Conservation (phyloP, 305 asterid genomes). For the Fraxinus greggii region DNA sequence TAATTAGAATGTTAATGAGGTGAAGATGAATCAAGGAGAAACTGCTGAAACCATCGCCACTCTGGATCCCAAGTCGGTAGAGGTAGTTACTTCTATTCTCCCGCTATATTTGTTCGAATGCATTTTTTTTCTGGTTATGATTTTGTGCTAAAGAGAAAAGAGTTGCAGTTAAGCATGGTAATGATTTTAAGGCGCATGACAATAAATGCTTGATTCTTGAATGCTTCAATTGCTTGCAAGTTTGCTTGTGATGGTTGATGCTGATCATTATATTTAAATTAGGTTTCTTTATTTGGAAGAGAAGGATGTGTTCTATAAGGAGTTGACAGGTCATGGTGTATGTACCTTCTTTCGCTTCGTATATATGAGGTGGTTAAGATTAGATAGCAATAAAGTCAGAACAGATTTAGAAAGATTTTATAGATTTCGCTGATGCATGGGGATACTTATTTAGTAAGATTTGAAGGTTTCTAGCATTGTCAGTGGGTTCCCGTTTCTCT, state of each 20-base stretch:
- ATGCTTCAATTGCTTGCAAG: not conserved
- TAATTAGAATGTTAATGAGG: constrained; percentile 39
- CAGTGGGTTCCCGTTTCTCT: not conserved
- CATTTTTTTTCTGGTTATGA: not conserved
- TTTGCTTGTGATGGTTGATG: not conserved
- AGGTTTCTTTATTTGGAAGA: constrained; percentile 10
- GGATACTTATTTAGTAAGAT: constrained; percentile 15
- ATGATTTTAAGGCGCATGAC: not conserved
- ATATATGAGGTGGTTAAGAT: not conserved
- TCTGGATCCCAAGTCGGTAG: constrained; percentile 39
- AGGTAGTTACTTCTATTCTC: constrained; percentile 42
- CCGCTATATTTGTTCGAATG: not conserved
- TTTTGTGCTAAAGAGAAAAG: not conserved
- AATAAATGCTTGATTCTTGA: constrained; percentile 15
- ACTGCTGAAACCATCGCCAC: constrained; percentile 38
- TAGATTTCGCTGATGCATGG: not conserved
- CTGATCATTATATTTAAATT: not conserved
- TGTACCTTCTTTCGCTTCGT: not conserved
- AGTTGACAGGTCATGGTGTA: not conserved
- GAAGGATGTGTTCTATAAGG: not conserved
- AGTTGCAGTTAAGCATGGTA: not conserved
- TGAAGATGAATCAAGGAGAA: constrained; percentile 76
- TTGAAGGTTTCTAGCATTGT: constrained; percentile 4
- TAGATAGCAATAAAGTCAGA: not conserved
- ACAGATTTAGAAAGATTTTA: not conserved